These are phyloP conservation scores for Vishniacozyma victoriae DNA, from an alignment of 768 basidiomycete genomes.

Conservation along the genomic window DNA sequence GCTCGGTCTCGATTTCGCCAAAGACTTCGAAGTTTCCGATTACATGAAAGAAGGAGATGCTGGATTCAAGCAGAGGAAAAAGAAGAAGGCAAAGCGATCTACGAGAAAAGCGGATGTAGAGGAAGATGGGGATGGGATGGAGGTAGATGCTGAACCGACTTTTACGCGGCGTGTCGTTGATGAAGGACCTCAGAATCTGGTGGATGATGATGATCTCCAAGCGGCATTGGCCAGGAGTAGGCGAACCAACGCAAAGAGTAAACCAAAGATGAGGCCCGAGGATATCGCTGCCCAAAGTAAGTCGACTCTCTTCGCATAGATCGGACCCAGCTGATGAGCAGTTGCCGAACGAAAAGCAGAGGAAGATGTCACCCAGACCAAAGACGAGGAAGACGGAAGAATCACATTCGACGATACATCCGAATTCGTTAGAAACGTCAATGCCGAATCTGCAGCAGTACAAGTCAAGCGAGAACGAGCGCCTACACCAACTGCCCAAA, in stretches of 20 bases:
- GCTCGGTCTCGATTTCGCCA: constrained; percentile 79
- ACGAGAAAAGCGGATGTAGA: constrained; percentile 60
- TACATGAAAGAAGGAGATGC: constrained; percentile 85
- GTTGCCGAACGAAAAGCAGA: constrained; percentile 45
- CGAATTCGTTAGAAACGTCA: constrained; percentile 75
- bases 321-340: constrained; percentile 33
- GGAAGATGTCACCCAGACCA: constrained; percentile 50
- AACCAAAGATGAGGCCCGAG: constrained; percentile 71
- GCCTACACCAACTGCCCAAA: constrained; percentile 45
- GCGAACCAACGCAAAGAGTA: constrained; percentile 69
- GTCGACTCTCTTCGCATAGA: background rate
- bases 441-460: constrained; percentile 27
- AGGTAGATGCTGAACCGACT: constrained; percentile 70
- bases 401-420: constrained; percentile 93
- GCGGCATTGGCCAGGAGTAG: constrained; percentile 81
- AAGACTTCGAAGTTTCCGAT: constrained; percentile 79
- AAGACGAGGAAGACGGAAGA: constrained; percentile 49
- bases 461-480: constrained; percentile 47
- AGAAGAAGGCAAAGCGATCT: constrained; percentile 79
- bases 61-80: constrained; percentile 95
- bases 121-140: constrained; percentile 56
- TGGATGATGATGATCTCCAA: constrained; percentile 98
- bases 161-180: constrained; percentile 56
- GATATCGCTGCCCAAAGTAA: constrained; percentile 71
- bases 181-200: constrained; percentile 79